Evolutionary conservation across 73 alveolate genomes (phyloP).

Genomic region (Paramecium caudatum): DNA sequence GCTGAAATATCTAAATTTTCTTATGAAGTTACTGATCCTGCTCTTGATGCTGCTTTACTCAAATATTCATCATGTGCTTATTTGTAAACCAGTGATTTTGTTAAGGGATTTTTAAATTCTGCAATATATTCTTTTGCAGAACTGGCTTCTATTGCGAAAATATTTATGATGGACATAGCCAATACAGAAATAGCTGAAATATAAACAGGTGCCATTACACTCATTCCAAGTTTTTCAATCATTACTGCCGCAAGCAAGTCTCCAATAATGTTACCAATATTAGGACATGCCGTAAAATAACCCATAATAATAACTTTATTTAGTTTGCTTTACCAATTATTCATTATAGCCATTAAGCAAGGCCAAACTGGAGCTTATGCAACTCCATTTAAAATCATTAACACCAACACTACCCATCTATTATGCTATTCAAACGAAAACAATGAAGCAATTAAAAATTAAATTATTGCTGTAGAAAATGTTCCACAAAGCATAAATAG

Average conservation of each 20-base stretch:
- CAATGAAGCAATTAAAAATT: background rate
- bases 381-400: constrained; percentile 41
- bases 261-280: constrained; percentile 47
- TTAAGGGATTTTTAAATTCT: constrained; percentile 13
- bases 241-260: constrained; percentile 18
- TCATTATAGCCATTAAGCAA: constrained; percentile 52
- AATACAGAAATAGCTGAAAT: constrained; percentile 12
- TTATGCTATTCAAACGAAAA: background rate
- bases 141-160: background rate
- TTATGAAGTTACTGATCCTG: background rate
- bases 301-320: constrained; percentile 51
- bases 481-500: constrained; percentile 20
- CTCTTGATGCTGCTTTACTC: constrained; percentile 20
- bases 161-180: background rate
- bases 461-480: constrained; percentile 26
- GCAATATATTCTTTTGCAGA: constrained; percentile 45
- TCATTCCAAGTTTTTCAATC: constrained; percentile 30
- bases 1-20: too few species aligned
- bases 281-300: constrained; percentile 51
- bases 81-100: constrained; percentile 37
- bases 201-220: constrained; percentile 34
- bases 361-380: constrained; percentile 63
- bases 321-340: constrained; percentile 56
- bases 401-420: background rate
- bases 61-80: constrained; percentile 46